These are phyloP conservation scores for Penicillium nucicola DNA, from an alignment of 495 filamentous ascomycete genomes.

Conservation along the genomic window DNA sequence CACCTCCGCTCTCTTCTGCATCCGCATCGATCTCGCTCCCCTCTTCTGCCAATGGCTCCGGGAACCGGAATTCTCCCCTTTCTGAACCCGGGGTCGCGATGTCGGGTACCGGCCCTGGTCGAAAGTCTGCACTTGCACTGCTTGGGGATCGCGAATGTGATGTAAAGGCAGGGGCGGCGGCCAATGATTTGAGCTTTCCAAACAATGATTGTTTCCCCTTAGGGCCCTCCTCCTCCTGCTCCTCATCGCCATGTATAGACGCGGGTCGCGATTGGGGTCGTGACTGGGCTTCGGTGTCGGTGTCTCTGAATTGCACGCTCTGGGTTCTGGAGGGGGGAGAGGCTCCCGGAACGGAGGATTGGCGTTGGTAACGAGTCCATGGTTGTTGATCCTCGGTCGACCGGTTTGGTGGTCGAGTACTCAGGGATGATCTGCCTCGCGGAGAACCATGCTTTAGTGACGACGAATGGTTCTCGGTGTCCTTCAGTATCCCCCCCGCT, in stretches of 20 bases:
- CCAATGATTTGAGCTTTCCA: slow-evolving; percentile 61
- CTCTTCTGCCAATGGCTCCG: slow-evolving; percentile 57
- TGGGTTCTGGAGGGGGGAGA: slow-evolving; percentile 47
- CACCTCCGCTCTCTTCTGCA: slow-evolving; percentile 63
- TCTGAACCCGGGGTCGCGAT: slow-evolving; percentile 39
- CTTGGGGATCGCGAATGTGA: slow-evolving; percentile 46
- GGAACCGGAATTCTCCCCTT: slow-evolving; percentile 51
- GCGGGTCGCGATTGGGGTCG: slow-evolving; percentile 53
- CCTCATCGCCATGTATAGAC: slow-evolving; percentile 54
- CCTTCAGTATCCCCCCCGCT: not conserved
- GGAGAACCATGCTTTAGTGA: slow-evolving; percentile 21
- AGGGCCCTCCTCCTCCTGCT: slow-evolving; percentile 37
- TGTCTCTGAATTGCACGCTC: slow-evolving; percentile 64
- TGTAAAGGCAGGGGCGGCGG: slow-evolving; percentile 34
- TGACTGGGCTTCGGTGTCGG: slow-evolving; percentile 47
- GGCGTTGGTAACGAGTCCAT: slow-evolving; percentile 20
- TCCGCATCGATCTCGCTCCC: slow-evolving; percentile 73
- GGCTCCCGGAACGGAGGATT: slow-evolving; percentile 29
- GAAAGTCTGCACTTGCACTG: slow-evolving; percentile 33
- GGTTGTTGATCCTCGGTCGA: slow-evolving; percentile 21
- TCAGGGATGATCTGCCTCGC: slow-evolving; percentile 23
- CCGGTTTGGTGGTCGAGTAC: slow-evolving; percentile 27
- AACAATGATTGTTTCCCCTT: slow-evolving; percentile 65
- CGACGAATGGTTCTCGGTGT: slow-evolving; percentile 22
- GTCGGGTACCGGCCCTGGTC: slow-evolving; percentile 23